phyloP scores from a whole-genome alignment of 2,329 filamentous ascomycete species.

The Penicillium sclerotigenum region DNA sequence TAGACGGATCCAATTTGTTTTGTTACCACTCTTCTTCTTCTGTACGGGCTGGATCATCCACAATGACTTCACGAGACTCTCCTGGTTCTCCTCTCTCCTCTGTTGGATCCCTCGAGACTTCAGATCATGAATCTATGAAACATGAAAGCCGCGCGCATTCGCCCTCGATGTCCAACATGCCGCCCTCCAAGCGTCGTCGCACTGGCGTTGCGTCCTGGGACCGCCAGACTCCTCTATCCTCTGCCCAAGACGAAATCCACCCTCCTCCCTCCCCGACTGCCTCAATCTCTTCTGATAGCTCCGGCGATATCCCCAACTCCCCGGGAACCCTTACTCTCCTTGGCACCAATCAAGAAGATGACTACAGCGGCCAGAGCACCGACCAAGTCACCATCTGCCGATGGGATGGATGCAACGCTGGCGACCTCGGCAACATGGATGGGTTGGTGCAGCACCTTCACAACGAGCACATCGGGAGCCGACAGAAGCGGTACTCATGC shows the following conservation, averaged over 20 bases:
- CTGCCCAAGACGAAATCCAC: conserved; percentile 38
- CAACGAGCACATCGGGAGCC: conserved; percentile 86
- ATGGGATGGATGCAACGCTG: conserved; percentile 71
- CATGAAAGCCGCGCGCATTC: conserved; percentile 50
- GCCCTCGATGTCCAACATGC: conserved; percentile 40
- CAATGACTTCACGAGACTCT: conserved; percentile 50
- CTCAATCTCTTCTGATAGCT: conserved; percentile 86
- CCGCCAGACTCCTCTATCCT: conserved; percentile 51
- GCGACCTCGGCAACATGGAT: conserved; percentile 77
- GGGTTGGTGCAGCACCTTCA: conserved; percentile 79
- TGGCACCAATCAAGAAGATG: conserved; percentile 46
- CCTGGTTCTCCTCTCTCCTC: conserved; percentile 64
- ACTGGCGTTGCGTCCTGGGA: conserved; percentile 46
- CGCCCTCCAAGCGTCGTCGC: conserved; percentile 49
- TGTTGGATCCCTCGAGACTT: conserved; percentile 61
- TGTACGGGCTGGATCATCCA: conserved; percentile 8
- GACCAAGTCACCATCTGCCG: conserved; percentile 75
- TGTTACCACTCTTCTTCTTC: not conserved
- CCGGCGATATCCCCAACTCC: conserved; percentile 75
- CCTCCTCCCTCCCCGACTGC: conserved; percentile 53
- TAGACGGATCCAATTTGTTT: not conserved
- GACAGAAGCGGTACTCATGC: conserved; percentile 96
- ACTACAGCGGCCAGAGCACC: conserved; percentile 68
- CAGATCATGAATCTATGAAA: conserved; percentile 54
- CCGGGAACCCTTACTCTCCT: conserved; percentile 51